These are phyloP conservation scores for Coelastrella sp. DNA, from an alignment of 139 green algal genomes.

Conservation along the genomic window DNA sequence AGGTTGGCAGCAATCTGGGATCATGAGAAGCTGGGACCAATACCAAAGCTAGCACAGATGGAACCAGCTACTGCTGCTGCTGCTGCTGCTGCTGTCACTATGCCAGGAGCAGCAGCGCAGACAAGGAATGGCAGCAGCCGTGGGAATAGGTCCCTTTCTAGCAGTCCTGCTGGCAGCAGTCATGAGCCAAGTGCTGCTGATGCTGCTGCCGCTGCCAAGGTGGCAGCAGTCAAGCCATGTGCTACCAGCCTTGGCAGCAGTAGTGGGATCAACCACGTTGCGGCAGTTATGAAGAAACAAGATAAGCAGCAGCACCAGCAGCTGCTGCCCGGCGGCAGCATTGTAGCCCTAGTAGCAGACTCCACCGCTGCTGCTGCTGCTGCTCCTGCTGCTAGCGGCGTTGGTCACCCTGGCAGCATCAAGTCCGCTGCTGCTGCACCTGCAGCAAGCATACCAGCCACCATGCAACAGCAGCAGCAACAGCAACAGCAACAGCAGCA, in stretches of 20 bases:
- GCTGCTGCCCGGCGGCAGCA: too few species aligned
- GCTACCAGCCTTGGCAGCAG: background rate
- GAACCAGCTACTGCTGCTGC: background rate
- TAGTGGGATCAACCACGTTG: too few species aligned
- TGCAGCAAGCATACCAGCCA: too few species aligned
- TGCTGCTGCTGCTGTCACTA: background rate
- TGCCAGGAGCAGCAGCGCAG: background rate
- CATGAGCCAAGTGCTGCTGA: background rate
- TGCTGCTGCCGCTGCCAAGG: background rate
- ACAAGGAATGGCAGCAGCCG: background rate
- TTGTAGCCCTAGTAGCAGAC: too few species aligned
- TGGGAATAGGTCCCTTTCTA: background rate
- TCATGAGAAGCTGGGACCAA: background rate
- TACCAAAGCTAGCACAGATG: background rate
- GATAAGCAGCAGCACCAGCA: too few species aligned
- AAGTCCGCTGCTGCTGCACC: too few species aligned
- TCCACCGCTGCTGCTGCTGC: too few species aligned
- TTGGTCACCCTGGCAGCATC: too few species aligned
- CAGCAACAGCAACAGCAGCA: background rate
- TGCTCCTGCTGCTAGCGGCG: too few species aligned
- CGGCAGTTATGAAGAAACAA: too few species aligned
- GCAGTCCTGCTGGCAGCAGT: background rate
- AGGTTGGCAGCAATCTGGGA: conserved; percentile 3
- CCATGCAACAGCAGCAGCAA: background rate
- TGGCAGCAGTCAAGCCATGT: background rate